Percentiles rank a stretch among this genome's conserved stretches.
Conservation (phyloP, 2,329 filamentous ascomycete genomes). For the Hypoxylon sp. region DNA sequence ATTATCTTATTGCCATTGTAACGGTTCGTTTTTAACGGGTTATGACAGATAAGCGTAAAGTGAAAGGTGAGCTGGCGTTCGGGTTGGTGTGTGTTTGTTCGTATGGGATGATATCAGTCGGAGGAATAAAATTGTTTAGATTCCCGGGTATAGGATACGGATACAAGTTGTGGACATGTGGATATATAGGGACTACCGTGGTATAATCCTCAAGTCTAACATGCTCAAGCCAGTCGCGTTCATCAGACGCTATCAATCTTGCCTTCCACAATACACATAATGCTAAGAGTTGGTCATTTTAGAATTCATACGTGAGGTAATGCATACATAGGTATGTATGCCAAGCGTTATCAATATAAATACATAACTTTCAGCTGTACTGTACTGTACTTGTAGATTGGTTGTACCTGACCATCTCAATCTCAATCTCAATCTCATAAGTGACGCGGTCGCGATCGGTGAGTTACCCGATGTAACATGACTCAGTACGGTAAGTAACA, state of each 20-base stretch:
- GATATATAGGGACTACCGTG: not conserved
- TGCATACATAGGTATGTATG: not conserved
- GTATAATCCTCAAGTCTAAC: not conserved
- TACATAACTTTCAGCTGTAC: no score
- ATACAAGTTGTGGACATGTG: not conserved
- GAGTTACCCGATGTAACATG: not conserved
- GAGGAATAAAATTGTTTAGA: not conserved
- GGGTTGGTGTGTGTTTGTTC: not conserved
- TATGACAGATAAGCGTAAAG: not conserved
- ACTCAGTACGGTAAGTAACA: not conserved
- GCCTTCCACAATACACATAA: not conserved
- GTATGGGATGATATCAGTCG: not conserved
- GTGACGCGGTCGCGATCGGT: not conserved
- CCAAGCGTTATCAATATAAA: not conserved
- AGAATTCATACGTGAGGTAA: conserved; percentile 5
- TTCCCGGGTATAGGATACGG: conserved; percentile 3
- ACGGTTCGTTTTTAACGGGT: not conserved
- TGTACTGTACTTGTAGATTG: not conserved
- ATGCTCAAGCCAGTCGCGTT: no score
- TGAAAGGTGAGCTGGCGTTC: not conserved
- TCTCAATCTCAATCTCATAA: no score
- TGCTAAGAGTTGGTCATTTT: not conserved
- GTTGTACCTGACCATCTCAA: no score
- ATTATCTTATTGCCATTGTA: not conserved
- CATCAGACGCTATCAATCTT: no score